Evolutionary conservation across 2,329 filamentous ascomycete species (phyloP), one percentile per base, ranked within the genome.

Genomic region (Clarireedia paspali): DNA sequence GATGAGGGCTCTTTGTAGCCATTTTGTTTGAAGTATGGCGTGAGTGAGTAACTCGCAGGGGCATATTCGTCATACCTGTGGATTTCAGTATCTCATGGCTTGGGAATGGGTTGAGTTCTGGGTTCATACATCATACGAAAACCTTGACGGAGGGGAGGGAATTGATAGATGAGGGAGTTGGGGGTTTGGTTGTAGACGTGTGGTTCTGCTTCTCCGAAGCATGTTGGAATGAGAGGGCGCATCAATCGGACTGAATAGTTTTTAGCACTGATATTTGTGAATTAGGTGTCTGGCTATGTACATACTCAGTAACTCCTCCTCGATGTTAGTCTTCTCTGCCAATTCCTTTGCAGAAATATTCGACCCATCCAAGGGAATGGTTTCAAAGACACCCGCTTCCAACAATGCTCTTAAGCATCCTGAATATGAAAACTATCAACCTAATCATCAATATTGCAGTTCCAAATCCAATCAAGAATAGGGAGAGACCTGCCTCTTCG

Each of bases 301-400:
- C 7, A 12, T 17, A 23, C 9, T 17, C n/a, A 14, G 39, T 24
- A 54, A 55, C 58, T 39, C 44, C 66, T 64, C 57, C 6, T 66
- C 57, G 46, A 67, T 48, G 47, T 56, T 57, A 48, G 60, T 56
- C 17, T 67, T 61, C 4, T 64, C 63, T 3, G 54, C 47, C 5
- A 66, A 52, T 23, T 62, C 61, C 47, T 56, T 52, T 2, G 64
- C 57, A 30, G 66, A 39, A 30, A 38, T 40, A 23, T 30, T 54
- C 23, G 54, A 54, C 9, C 57, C 59, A 59, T 66, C 62, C 7
- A 38, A 15, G 6, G 63, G 62, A 30, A 65, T 48, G 12, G 34
- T 49, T 52, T 65, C 63, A 53, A 65, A 62, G 17, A 64, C 58
- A 15, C 63, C 63, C 59, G 64, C 63, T 44, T 64, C 63, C 14